phyloP scores from a whole-genome alignment of 106 monocot species.

The Cymbidium sinense region DNA sequence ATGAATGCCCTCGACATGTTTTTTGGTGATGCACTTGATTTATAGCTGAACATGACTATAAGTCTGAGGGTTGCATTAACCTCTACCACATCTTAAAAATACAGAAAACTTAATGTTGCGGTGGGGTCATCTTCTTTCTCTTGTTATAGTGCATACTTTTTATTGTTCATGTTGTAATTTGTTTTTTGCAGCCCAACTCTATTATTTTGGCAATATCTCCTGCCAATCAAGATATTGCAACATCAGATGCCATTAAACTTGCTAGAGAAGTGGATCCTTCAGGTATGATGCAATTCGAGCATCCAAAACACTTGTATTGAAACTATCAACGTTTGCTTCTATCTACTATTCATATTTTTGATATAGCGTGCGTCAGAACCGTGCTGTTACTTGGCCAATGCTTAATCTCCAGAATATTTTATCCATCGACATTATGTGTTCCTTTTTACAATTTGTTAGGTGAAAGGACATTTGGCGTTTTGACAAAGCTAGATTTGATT shows the following conservation, averaged over 20 bases:
- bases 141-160: neutral
- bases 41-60: neutral
- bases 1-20: neutral
- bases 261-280: conserved; percentile 59
- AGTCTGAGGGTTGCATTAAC: neutral
- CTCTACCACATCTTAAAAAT: neutral
- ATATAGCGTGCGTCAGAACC: neutral
- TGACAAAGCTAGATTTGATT: conserved; percentile 67
- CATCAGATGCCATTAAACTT: conserved; percentile 61
- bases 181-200: conserved; percentile 40
- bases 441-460: conserved; percentile 20
- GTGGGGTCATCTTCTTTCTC: neutral
- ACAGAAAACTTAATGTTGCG: neutral
- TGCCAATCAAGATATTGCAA: conserved; percentile 67
- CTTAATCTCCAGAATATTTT: neutral
- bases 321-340: neutral
- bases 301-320: neutral
- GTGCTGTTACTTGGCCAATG: neutral
- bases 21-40: neutral
- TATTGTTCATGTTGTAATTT: neutral
- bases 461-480: conserved; percentile 62
- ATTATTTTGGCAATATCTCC: conserved; percentile 55
- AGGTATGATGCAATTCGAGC: conserved; percentile 21
- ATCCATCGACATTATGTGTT: neutral
- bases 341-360: neutral